Conservation (phyloP, 2,329 filamentous ascomycete genomes). For the Colletotrichum salicis region DNA sequence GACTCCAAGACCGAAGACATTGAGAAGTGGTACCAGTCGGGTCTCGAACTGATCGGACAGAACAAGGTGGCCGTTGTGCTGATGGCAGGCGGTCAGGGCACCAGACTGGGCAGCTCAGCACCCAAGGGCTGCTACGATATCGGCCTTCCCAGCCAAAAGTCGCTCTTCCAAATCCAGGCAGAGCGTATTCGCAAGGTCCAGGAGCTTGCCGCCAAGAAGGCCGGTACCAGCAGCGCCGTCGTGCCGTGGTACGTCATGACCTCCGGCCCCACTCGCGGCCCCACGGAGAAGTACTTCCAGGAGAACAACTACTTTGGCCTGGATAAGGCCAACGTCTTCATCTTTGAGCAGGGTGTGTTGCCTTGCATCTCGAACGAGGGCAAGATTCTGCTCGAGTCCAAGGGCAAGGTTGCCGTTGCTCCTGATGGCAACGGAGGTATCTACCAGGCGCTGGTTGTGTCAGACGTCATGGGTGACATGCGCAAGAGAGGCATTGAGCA, state of each 20-base stretch:
- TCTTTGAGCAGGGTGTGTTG: slow-evolving; percentile 97
- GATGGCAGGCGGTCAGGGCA: slow-evolving; percentile 97
- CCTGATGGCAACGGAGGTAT: slow-evolving; percentile 97
- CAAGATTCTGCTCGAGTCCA: slow-evolving; percentile 93
- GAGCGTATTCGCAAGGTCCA: slow-evolving; percentile 92
- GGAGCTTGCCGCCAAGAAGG: slow-evolving; percentile 78
- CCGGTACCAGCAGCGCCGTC: slow-evolving; percentile 62
- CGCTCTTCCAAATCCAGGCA: slow-evolving; percentile 96
- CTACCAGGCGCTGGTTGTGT: slow-evolving; percentile 88
- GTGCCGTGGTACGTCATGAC: slow-evolving; percentile 99
- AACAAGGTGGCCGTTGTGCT: slow-evolving; percentile 87
- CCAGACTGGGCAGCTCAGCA: slow-evolving; percentile 89
- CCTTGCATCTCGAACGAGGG: slow-evolving; percentile 98
- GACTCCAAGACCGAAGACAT: slow-evolving; percentile 85
- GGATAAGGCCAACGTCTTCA: slow-evolving; percentile 82
- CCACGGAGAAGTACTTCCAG: slow-evolving; percentile 94
- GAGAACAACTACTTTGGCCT: slow-evolving; percentile 93
- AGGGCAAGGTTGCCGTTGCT: slow-evolving; percentile 90
- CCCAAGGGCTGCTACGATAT: slow-evolving; percentile 99
- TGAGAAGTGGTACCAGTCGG: slow-evolving; percentile 83
- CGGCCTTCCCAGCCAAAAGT: slow-evolving; percentile 90
- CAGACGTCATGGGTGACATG: slow-evolving; percentile 88
- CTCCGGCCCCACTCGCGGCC: slow-evolving; percentile 88
- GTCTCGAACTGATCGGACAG: slow-evolving; percentile 81
- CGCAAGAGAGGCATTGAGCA: slow-evolving; percentile 89